Evolutionary conservation across 805 yeast species (phyloP).

Genomic region (Kluyveromyces aestuarii): DNA sequence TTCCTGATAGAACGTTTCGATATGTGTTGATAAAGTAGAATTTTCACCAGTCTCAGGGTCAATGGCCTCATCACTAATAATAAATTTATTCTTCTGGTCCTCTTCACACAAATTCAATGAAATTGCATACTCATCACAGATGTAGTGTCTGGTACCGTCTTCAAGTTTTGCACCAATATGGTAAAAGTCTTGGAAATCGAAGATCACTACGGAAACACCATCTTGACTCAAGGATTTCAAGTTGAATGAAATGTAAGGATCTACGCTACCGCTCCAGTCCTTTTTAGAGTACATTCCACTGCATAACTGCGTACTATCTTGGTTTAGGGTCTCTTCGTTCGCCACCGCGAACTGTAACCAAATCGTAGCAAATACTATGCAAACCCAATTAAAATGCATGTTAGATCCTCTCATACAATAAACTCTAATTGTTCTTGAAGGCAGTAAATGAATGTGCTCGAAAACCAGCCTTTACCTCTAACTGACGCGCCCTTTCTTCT

Average conservation of each 20-base stretch:
- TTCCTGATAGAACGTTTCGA: constrained; percentile 47
- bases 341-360: constrained; percentile 15
- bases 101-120: constrained; percentile 44
- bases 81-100: constrained; percentile 50
- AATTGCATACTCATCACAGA: constrained; percentile 72
- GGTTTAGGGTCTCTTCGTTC: constrained; percentile 40
- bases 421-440: background rate
- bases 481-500: background rate
- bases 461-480: background rate
- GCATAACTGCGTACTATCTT: constrained; percentile 57
- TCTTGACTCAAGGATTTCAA: constrained; percentile 28
- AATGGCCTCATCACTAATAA: constrained; percentile 37
- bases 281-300: constrained; percentile 81
- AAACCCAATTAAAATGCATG: background rate
- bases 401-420: background rate
- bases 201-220: constrained; percentile 60
- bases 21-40: constrained; percentile 41
- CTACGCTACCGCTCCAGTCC: constrained; percentile 77
- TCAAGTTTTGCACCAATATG: constrained; percentile 48
- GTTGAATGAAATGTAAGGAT: constrained; percentile 51
- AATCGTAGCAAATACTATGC: background rate
- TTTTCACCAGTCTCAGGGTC: constrained; percentile 43
- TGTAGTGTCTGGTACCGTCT: constrained; percentile 43
- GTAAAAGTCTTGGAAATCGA: constrained; percentile 73
- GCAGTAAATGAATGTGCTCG: background rate